Evolutionary conservation across 345 rosid species (phyloP), one percentile per base, ranked within the genome.

Genomic region (Gossypium bickii): DNA sequence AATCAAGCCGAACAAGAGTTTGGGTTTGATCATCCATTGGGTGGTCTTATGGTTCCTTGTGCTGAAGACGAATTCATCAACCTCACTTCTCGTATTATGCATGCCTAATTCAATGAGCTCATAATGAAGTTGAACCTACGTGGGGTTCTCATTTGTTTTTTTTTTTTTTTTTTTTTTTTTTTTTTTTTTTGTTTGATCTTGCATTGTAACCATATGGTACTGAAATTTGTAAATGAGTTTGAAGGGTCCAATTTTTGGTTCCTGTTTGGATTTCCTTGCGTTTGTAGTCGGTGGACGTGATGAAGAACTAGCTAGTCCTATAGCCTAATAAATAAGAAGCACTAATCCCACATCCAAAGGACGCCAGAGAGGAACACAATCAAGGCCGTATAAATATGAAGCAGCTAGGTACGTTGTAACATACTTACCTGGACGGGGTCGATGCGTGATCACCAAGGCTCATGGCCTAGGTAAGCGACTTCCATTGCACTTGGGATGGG

Each of bases 21-120:
- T 22, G 89, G 90, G 0, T 84, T 79, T 12, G 68, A 85, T 49
- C 83, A 84, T 82, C 89, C 86, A 0, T 85, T 74, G 80, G 90
- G 89, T 0, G 85, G 89, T 44, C 77, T 91, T n/a, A 86, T 84
- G 7, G 77, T 89, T 45, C 92, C 91, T 4, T 87, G 91, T 76
- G 72, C 76, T 0, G 89, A 88, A 84, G 87, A 88, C 1, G 75
- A 41, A 0, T 88, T 88, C 80, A 16, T 83, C 55, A 52, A 52
- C 22, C 74, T 85, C 24, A 86, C 55, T 22, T 55, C 53, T 56
- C 62, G 12, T 24, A 68, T 25, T 48, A 9, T 18, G 16, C 58
- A 24, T 67, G 57, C 55, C 2, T 22, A 3, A 44, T 13, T 8
- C 15, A 44, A 65, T 12, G 67, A 18, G 62, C 27, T 24, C 2